These are phyloP conservation scores for Pleoardoris graminearum DNA, from an alignment of 2,329 filamentous ascomycete species.

Conservation along the genomic window DNA sequence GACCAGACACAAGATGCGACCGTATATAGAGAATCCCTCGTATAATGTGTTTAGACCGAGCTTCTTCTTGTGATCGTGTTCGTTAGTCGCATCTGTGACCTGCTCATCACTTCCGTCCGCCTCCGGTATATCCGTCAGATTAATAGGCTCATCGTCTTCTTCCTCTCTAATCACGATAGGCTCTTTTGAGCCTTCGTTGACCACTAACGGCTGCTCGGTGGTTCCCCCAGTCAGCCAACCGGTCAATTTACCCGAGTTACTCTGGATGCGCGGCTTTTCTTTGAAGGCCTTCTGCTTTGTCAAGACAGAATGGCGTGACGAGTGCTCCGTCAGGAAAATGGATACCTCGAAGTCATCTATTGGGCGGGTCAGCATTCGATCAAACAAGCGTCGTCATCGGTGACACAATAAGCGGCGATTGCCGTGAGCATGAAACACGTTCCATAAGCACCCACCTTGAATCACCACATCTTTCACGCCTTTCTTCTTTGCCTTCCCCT, in stretches of 20 bases:
- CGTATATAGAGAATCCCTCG: conserved; percentile 95
- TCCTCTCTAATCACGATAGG: conserved; percentile 57
- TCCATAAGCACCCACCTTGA: conserved; percentile 65
- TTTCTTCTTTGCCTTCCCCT: conserved; percentile 65
- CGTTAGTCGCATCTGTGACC: conserved; percentile 23
- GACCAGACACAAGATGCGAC: conserved; percentile 86
- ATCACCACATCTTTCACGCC: conserved; percentile 87
- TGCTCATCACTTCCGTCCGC: conserved; percentile 22
- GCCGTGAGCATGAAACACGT: not conserved
- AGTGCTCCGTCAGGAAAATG: conserved; percentile 87
- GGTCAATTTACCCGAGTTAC: conserved; percentile 53
- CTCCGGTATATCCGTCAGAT: conserved; percentile 62
- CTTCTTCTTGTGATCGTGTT: conserved; percentile 87
- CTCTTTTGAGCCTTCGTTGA: conserved; percentile 51
- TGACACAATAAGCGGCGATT: not conserved
- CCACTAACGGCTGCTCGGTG: conserved; percentile 48
- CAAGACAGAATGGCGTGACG: conserved; percentile 81
- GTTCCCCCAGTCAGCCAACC: conserved; percentile 49
- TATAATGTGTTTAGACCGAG: conserved; percentile 83
- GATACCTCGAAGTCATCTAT: conserved; percentile 94
- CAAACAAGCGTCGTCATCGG: conserved; percentile 9
- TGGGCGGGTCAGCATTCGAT: not conserved
- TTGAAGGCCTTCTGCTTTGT: conserved; percentile 77
- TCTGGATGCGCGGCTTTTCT: conserved; percentile 50
- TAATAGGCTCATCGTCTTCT: conserved; percentile 57